phyloP scores from a whole-genome alignment of 1,139 yeast genomes.

The Debaryomyces nepalensis region DNA sequence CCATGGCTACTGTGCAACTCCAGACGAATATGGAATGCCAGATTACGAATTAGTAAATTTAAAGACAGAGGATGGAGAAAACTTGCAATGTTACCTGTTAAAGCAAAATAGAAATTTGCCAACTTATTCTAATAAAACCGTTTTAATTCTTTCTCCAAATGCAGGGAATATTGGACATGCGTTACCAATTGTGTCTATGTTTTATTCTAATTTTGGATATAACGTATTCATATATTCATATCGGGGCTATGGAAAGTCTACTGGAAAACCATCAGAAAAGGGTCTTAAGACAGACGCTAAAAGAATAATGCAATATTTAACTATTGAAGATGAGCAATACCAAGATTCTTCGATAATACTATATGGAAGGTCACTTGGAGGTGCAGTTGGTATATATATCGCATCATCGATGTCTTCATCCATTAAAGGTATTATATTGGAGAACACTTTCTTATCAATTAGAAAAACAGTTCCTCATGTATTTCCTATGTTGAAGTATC shows the following conservation, averaged over 20 bases:
- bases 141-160: slow-evolving; percentile 83
- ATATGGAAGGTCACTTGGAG: slow-evolving; percentile 92
- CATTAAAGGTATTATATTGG: slow-evolving; percentile 71
- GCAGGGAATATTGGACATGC: slow-evolving; percentile 98
- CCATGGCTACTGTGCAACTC: slow-evolving; percentile 75
- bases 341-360: slow-evolving; percentile 60
- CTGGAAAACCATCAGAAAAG: slow-evolving; percentile 74
- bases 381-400: slow-evolving; percentile 89
- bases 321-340: slow-evolving; percentile 55
- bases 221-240: slow-evolving; percentile 88
- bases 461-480: slow-evolving; percentile 82
- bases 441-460: slow-evolving; percentile 83
- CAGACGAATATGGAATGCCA: slow-evolving; percentile 71
- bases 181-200: slow-evolving; percentile 76
- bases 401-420: slow-evolving; percentile 58
- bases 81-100: slow-evolving; percentile 47
- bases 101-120: slow-evolving; percentile 50
- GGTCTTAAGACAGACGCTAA: slow-evolving; percentile 88
- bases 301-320: slow-evolving; percentile 64
- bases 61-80: slow-evolving; percentile 68
- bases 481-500: slow-evolving; percentile 66
- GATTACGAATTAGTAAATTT: slow-evolving; percentile 63
- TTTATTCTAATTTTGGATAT: slow-evolving; percentile 66
- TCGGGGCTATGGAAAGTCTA: slow-evolving; percentile 88
- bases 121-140: slow-evolving; percentile 63